Percentiles rank a stretch among this genome's conserved stretches.
phyloP scores from a whole-genome alignment of 1,139 yeast genomes.

The Magnusiomyces paraingens region DNA sequence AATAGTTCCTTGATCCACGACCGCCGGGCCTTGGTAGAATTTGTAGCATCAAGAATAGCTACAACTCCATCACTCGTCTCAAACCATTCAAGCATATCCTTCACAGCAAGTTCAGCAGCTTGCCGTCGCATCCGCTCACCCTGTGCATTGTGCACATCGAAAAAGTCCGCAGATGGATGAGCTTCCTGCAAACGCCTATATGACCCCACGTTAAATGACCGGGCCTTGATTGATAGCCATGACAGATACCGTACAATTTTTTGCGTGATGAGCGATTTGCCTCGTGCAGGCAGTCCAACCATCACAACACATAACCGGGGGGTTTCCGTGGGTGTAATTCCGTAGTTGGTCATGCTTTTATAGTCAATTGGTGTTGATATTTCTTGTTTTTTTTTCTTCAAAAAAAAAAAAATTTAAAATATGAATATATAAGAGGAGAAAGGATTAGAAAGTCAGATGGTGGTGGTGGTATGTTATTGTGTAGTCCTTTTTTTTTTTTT shows the following conservation, averaged over 20 bases:
- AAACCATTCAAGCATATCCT: constrained; percentile 89
- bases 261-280: constrained; percentile 74
- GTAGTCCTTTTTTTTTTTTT: too few species aligned
- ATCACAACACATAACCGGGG: constrained; percentile 15
- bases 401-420: too few species aligned
- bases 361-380: too few species aligned
- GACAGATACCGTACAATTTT: constrained; percentile 80
- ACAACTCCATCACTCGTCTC: constrained; percentile 75
- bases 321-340: background rate
- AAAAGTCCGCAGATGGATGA: constrained; percentile 68
- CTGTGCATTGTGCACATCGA: constrained; percentile 58
- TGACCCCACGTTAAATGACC: constrained; percentile 83
- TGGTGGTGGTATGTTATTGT: too few species aligned
- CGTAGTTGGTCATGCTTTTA: background rate
- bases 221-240: constrained; percentile 85
- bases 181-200: constrained; percentile 61
- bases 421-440: too few species aligned
- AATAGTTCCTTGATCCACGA: constrained; percentile 57
- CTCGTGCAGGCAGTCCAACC: constrained; percentile 69
- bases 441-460: too few species aligned
- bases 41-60: constrained; percentile 87
- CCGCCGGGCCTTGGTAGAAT: constrained; percentile 67
- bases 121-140: constrained; percentile 57
- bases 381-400: too few species aligned
- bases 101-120: constrained; percentile 66